phyloP scores from a whole-genome alignment of 345 rosid species.

The Pistacia integerrima region DNA sequence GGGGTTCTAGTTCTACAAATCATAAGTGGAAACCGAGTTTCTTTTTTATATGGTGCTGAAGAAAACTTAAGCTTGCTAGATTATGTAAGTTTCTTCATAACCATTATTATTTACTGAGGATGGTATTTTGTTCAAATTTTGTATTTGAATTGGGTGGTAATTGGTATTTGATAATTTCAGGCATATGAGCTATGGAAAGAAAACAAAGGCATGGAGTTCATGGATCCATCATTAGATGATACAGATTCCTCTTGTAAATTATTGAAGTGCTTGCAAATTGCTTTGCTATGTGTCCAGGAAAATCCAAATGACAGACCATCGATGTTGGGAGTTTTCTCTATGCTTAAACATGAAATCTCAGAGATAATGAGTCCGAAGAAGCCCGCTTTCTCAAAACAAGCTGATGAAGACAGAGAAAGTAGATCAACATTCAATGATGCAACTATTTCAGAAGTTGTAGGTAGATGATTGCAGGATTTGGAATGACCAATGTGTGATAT shows the following conservation, averaged over 20 bases:
- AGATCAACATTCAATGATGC: background rate
- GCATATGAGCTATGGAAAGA: background rate
- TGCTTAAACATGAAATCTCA: background rate
- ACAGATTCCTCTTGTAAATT: background rate
- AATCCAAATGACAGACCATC: slow-evolving; percentile 9
- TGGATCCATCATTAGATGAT: background rate
- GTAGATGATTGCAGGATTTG: background rate
- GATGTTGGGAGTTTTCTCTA: background rate
- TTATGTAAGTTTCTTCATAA: no score
- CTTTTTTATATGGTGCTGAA: no score
- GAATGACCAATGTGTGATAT: no score
- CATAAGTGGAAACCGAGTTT: no score
- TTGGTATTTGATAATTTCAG: background rate
- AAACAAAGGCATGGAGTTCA: background rate
- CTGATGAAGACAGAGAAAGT: background rate
- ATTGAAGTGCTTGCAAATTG: slow-evolving; percentile 10
- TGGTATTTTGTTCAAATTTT: no score
- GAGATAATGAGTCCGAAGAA: background rate
- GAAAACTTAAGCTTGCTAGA: no score
- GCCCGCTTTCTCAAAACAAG: background rate
- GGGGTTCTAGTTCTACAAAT: no score
- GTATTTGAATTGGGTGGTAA: background rate
- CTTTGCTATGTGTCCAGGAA: slow-evolving; percentile 5
- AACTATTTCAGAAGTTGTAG: background rate
- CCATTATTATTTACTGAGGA: no score